Conservation (phyloP, 495 filamentous ascomycete genomes). For the Hypoxylon perforatum region DNA sequence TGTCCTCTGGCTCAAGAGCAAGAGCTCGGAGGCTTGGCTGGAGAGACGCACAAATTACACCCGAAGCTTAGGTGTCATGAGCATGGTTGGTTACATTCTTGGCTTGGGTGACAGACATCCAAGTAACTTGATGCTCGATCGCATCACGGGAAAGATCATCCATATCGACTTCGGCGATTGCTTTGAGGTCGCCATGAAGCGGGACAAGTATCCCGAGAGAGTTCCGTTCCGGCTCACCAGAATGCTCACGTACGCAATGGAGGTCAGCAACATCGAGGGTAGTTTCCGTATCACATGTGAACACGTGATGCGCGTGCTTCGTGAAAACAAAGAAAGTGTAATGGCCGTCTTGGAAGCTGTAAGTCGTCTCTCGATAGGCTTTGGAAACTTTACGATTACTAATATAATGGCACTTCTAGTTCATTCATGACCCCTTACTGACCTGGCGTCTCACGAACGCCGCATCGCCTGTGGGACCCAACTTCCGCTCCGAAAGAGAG, state of each 20-base stretch:
- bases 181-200: conserved; percentile 99
- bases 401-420: conserved; percentile 60
- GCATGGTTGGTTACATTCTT: conserved; percentile 99
- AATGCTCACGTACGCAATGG: conserved; percentile 99
- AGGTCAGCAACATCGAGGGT: conserved; percentile 98
- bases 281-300: conserved; percentile 98
- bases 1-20: conserved; percentile 97
- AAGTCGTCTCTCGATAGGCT: conserved; percentile 56
- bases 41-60: conserved; percentile 98
- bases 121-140: conserved; percentile 96
- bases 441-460: conserved; percentile 94
- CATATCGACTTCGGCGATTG: conserved; percentile 99
- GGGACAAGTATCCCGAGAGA: conserved; percentile 97
- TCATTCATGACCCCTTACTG: conserved; percentile 97
- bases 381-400: conserved; percentile 31
- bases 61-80: conserved; percentile 96
- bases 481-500: conserved; percentile 81
- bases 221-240: conserved; percentile 97
- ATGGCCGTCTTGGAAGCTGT: conserved; percentile 98
- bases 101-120: conserved; percentile 96
- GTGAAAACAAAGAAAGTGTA: conserved; percentile 96
- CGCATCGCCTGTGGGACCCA: conserved; percentile 78
- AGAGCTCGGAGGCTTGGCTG: conserved; percentile 97
- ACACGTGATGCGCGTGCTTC: conserved; percentile 95
- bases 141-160: conserved; percentile 92